Evolutionary conservation across 257 asterid species (phyloP).

Genomic region (Lavandula angustifolia): DNA sequence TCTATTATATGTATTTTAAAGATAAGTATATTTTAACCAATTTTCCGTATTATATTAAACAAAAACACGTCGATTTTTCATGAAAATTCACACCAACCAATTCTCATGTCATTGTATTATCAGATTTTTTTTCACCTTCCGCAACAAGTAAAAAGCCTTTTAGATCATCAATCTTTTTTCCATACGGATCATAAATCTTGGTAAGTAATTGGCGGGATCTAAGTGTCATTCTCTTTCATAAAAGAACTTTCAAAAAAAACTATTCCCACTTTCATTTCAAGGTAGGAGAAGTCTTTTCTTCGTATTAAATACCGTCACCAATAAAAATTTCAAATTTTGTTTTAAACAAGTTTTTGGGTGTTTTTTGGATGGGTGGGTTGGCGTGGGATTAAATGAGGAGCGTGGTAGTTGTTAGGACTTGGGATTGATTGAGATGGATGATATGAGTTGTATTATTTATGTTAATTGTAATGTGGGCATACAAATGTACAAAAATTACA

Average conservation of each 20-base stretch:
- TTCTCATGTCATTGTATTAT: background rate
- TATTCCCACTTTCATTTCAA: slow-evolving; percentile 7
- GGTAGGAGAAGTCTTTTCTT: background rate
- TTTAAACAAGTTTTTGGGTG: background rate
- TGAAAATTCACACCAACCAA: slow-evolving; percentile 4
- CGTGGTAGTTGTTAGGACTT: slow-evolving; percentile 37
- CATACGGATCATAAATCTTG: background rate
- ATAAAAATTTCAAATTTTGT: slow-evolving; percentile 2
- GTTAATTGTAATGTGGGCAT: slow-evolving; percentile 29
- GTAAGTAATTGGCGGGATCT: slow-evolving; percentile 10
- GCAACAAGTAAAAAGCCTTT: background rate
- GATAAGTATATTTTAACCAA: too few relatives aligned
- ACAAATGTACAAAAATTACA: slow-evolving; percentile 37
- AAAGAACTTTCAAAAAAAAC: slow-evolving; percentile 17
- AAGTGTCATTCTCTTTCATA: background rate
- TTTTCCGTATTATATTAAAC: too few relatives aligned
- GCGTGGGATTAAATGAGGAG: slow-evolving; percentile 12
- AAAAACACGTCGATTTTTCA: too few relatives aligned
- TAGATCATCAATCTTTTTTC: slow-evolving; percentile 11
- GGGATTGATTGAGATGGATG: slow-evolving; percentile 36
- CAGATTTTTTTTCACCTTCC: slow-evolving; percentile 2
- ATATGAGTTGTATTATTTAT: slow-evolving; percentile 10
- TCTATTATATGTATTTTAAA: background rate
- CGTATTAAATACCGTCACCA: slow-evolving; percentile 12
- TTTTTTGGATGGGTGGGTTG: background rate